Evolutionary conservation across 495 filamentous ascomycete species (phyloP).

Genomic region (Tirmania nivea): DNA sequence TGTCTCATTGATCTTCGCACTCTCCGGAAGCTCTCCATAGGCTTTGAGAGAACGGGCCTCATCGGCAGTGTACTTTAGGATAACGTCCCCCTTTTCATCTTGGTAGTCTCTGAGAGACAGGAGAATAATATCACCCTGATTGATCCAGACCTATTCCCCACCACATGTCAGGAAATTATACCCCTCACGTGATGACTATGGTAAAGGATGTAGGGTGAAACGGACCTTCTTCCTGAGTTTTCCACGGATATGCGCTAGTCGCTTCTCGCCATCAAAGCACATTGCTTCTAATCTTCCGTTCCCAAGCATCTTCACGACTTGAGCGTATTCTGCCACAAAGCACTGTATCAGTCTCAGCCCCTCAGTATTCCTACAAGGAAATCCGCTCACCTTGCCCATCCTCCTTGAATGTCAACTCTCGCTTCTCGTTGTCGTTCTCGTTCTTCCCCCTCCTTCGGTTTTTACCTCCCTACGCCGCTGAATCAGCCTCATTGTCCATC

Average conservation of each 20-base stretch:
- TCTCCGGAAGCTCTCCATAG: constrained; percentile 91
- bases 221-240: constrained; percentile 89
- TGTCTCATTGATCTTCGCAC: constrained; percentile 98
- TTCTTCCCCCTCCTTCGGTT: constrained; percentile 98
- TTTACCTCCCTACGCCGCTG: constrained; percentile 74
- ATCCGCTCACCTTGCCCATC: constrained; percentile 59
- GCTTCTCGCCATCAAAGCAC: constrained; percentile 88
- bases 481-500: background rate
- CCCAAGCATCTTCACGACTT: constrained; percentile 95
- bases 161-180: background rate
- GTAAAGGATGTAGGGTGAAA: too few species aligned
- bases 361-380: too few species aligned
- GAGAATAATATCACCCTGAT: constrained; percentile 96
- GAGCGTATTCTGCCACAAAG: constrained; percentile 57
- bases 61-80: constrained; percentile 95
- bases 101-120: constrained; percentile 95
- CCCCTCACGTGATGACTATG: background rate
- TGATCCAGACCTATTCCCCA: constrained; percentile 50
- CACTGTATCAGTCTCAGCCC: constrained; percentile 4
- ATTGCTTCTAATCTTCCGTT: constrained; percentile 92
- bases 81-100: constrained; percentile 96
- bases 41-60: constrained; percentile 88
- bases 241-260: constrained; percentile 68
- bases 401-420: constrained; percentile 95
- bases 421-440: constrained; percentile 99